Percentiles rank a stretch among this genome's conserved stretches.
These are phyloP conservation scores for Talaromyces rugulosus DNA, from an alignment of 2,329 filamentous ascomycete species.

Conservation along the genomic window DNA sequence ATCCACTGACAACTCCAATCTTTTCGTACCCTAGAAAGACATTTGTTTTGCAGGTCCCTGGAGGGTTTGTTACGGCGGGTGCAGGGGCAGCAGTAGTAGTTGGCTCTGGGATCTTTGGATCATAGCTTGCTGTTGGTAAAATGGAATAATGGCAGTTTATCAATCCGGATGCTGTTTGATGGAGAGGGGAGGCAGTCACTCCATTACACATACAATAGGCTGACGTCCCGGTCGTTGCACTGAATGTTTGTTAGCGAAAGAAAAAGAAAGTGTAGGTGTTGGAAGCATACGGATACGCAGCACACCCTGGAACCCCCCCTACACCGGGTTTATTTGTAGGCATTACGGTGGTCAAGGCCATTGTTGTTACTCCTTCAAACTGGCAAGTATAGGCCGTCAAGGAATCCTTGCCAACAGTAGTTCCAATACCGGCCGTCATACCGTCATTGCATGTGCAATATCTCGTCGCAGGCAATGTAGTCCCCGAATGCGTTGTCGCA, in stretches of 20 bases:
- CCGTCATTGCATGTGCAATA: not conserved
- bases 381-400: not conserved
- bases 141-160: constrained; percentile 1
- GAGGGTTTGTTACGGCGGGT: not conserved
- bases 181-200: not conserved
- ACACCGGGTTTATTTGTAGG: not conserved
- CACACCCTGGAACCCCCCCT: not conserved
- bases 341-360: not conserved
- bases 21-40: not conserved
- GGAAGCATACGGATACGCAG: not conserved
- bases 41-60: not conserved
- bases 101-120: not conserved
- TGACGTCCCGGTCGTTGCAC: not conserved
- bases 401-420: not conserved
- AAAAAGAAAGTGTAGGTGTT: too few species aligned
- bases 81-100: not conserved
- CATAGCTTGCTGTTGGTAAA: not conserved
- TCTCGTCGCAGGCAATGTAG: not conserved
- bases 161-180: not conserved
- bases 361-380: not conserved
- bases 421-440: not conserved
- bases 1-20: not conserved
- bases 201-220: not conserved
- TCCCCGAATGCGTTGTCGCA: not conserved
- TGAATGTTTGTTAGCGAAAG: too few species aligned